Base-by-base conservation (phyloP, 139 green algal species). In the Tetraselmis chui region DNA sequence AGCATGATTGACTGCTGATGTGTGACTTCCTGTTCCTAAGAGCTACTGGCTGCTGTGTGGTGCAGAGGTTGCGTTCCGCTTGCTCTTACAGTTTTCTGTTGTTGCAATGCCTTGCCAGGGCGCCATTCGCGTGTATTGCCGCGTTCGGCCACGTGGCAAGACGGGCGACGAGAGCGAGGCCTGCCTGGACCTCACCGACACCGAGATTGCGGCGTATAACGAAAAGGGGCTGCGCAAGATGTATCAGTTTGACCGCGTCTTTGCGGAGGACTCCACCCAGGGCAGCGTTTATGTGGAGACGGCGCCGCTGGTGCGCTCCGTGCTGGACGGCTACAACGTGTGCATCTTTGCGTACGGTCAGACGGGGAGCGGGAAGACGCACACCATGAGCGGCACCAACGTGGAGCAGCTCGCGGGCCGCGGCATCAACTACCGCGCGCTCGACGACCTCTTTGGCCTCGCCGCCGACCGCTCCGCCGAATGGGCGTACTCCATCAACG, bases 241-340 rank as follows among this genome's bases (percentile, higher is more conserved):
- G 11, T 93, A 85, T 84, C 86, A 87, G 75, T 93, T 94, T 79
- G 94, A 98, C 86, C 45, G 18, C 11, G 88, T 97, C n/a, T 97
- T 98, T 87, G 89, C 88, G 11, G 76, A 88, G 75, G 77, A 82
- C 25, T 84, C 80, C 84, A 92, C 59, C 24, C 95, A 98, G 88
- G 89, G 87, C 29, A 81, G 90, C 23, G 90, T 97, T n/a, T 98
- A 97, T 84, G 89, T 90, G 27, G 94, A 98, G 84, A 94, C 92
- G 22, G 89, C 94, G 85, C 89, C 90, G 1, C 93, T 98, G 26
- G 91, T 97, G 78, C 89, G 93, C 85, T 96, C 91, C 2, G 94
- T 97, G 74, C 88, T 97, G 77, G 95, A 98, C 83, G 95, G 94
- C n/a, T 96, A 92, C 91, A 96, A 95, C 81, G 92, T 96, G n/a